Percentiles rank a stretch among this genome's conserved stretches.
Evolutionary conservation across 768 basidiomycete genomes (phyloP).

Genomic region (Boletellus ananas): DNA sequence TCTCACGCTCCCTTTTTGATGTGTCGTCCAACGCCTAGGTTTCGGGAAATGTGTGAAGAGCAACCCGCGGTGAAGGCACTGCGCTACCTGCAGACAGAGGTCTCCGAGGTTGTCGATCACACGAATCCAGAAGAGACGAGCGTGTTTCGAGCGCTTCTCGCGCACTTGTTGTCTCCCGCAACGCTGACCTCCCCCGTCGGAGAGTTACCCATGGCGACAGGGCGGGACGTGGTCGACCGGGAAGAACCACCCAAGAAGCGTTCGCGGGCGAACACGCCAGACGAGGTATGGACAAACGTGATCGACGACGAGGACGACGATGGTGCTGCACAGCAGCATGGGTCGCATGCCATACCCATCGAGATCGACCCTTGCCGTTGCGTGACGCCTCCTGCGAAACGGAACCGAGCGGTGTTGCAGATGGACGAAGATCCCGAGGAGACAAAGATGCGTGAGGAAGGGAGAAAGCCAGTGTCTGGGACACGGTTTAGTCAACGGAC

Average conservation of each 20-base stretch:
- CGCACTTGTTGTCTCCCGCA: constrained; percentile 51
- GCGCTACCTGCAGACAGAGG: constrained; percentile 64
- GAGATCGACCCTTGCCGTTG: neutral
- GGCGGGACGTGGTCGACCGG: constrained; percentile 16
- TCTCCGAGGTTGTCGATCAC: constrained; percentile 71
- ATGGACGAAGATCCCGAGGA: constrained; percentile 32
- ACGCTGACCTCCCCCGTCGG: constrained; percentile 4
- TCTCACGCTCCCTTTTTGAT: neutral
- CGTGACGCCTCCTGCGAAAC: constrained; percentile 12
- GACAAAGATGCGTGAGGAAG: constrained; percentile 22
- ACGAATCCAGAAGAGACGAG: constrained; percentile 56
- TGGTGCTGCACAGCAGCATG: neutral
- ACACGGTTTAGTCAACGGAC: constrained; percentile 60
- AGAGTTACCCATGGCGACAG: neutral
- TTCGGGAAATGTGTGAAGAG: constrained; percentile 78
- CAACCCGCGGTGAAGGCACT: constrained; percentile 57
- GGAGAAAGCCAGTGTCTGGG: constrained; percentile 35
- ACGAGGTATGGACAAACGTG: constrained; percentile 41
- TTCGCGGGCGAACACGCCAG: constrained; percentile 41
- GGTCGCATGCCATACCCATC: neutral
- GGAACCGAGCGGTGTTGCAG: constrained; percentile 17
- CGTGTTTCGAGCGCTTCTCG: constrained; percentile 61
- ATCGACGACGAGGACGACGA: constrained; percentile 33
- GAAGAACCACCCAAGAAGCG: constrained; percentile 42
- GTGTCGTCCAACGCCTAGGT: constrained; percentile 39